Evolutionary conservation across 1,284 basidiomycete genomes (phyloP).

Genomic region (Melampsora occidentalis): DNA sequence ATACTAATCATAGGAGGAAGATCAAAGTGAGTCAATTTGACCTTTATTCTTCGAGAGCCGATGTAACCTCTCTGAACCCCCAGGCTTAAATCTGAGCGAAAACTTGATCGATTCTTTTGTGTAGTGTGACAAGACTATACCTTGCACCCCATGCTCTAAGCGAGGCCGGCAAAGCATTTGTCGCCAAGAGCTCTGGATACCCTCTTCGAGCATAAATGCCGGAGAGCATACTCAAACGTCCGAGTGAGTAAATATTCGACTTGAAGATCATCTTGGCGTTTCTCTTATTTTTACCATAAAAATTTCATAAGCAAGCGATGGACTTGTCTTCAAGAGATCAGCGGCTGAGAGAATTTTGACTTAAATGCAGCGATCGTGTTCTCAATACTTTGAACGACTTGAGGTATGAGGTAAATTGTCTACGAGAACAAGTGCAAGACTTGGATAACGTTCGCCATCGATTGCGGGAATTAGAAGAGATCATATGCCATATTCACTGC

Average conservation of each 20-base stretch:
- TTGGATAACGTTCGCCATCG: not conserved
- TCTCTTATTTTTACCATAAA: not conserved
- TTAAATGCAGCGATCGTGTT: not conserved
- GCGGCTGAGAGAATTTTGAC: too few species aligned
- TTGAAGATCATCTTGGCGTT: not conserved
- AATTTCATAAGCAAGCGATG: not conserved
- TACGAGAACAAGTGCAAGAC: not conserved
- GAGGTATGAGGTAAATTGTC: not conserved
- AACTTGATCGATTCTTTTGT: not conserved
- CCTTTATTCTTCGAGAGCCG: too few species aligned
- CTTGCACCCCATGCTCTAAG: not conserved
- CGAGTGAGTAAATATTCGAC: not conserved
- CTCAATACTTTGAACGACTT: not conserved
- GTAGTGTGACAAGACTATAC: constrained; percentile 1
- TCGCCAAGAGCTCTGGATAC: constrained; percentile 6
- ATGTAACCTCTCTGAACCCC: too few species aligned
- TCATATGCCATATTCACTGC: not conserved
- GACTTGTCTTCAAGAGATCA: not conserved
- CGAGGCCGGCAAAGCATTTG: constrained; percentile 7
- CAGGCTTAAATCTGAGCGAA: too few species aligned
- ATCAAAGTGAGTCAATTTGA: not conserved
- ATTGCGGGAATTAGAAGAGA: not conserved
- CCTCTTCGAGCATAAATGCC: not conserved
- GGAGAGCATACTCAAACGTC: not conserved
- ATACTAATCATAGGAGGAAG: not conserved